These are phyloP conservation scores for Lagerstroemia speciosa DNA, from an alignment of 345 rosid species.

Conservation along the genomic window DNA sequence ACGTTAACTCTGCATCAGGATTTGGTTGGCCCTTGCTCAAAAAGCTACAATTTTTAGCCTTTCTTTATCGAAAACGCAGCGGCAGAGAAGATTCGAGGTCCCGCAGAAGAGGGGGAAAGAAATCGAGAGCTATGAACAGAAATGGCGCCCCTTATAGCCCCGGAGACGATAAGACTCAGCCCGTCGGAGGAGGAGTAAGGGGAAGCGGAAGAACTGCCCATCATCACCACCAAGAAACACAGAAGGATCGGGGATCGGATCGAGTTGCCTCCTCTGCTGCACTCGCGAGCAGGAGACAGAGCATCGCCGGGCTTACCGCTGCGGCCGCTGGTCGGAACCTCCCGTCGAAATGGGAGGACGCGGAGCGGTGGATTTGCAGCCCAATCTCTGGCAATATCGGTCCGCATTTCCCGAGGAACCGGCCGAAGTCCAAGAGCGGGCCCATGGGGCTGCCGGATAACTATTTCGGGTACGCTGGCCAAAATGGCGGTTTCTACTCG, in stretches of 20 bases:
- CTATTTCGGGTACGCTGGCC: conserved; percentile 33
- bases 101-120: neutral
- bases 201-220: neutral
- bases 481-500: conserved; percentile 32
- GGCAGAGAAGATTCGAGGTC: neutral
- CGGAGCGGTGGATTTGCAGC: conserved; percentile 93
- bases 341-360: conserved; percentile 97
- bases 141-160: neutral
- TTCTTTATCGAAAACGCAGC: neutral
- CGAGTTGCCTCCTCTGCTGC: neutral
- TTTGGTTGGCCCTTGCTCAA: neutral
- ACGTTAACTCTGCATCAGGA: no score
- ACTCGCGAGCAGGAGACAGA: conserved; percentile 1
- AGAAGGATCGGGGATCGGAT: neutral
- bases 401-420: conserved; percentile 26
- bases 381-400: conserved; percentile 37
- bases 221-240: neutral
- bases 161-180: neutral
- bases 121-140: conserved; percentile 1
- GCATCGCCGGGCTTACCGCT: neutral
- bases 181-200: neutral
- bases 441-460: conserved; percentile 26
- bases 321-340: conserved; percentile 41
- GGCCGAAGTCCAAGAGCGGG: conserved; percentile 72
- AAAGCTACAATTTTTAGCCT: neutral